Evolutionary conservation across 2,329 filamentous ascomycete genomes (phyloP), one percentile per base, ranked within the genome.

Genomic region (Apiospora phragmitis): DNA sequence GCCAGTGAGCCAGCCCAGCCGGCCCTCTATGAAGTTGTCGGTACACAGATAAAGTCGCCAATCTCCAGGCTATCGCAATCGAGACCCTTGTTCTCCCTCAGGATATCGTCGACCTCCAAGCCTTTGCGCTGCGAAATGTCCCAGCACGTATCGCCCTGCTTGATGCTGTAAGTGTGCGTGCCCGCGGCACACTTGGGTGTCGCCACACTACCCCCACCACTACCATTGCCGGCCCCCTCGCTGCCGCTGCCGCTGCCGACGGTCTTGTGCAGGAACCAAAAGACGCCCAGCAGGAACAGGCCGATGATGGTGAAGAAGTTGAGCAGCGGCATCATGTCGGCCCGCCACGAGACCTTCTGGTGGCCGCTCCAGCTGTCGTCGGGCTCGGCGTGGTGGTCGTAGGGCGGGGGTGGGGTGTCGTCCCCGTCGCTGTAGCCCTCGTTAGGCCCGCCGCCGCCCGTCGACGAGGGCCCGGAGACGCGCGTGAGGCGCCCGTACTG

Each of bases 241-340:
- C 24, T 69, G 45, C 73, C 70, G 12, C 74, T 75, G 9, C 73
- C 59, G 45, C 65, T 68, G 16, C 75, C 75, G 0, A 80, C 75
- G 2, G 77, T 78, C 69, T 78, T 75, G 70, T 80, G 77, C 24
- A 88, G 79, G 76, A 84, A 84, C 84, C 84, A 88, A 71, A 86
- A 83, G 59, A 90, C 74, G 24, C 84, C 76, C 43, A 89, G 75
- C 66, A 90, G 77, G 71, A 84, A 86, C 21, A 89, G 74, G 4
- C 87, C 80, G 69, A 88, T 81, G 45, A 90, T 77, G 72, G 89
- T 78, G 69, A 86, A 87, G 78, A 89, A 90, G 76, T 89, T 89
- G 75, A 90, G 81, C 73, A 90, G 80, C n/a, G 86, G 86, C 80
- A 83, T 84, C 80, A 87, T 80, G 71, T 87, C 85, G 43, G 83